Percentiles rank a stretch among this genome's conserved stretches.
phyloP scores from a whole-genome alignment of 202 grass and related monocot genomes.

The Panicum hallii region DNA sequence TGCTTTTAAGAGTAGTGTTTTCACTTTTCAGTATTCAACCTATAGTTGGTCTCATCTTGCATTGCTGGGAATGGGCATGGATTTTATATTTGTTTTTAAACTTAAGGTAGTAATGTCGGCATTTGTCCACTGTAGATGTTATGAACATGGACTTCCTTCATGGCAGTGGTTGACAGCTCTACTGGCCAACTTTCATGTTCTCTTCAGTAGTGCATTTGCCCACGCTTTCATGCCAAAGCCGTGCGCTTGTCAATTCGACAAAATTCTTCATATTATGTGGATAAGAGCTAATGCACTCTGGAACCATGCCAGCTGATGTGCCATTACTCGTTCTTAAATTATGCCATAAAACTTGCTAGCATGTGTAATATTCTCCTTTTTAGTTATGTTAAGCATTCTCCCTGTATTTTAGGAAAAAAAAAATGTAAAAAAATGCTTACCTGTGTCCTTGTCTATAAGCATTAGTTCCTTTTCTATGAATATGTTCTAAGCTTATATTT shows the following conservation, averaged over 20 bases:
- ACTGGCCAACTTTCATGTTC: slow-evolving; percentile 19
- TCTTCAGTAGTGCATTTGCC: not conserved
- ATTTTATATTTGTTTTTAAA: not conserved
- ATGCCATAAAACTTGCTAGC: not conserved
- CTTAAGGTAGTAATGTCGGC: not conserved
- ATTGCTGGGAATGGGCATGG: not conserved
- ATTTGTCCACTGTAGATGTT: not conserved
- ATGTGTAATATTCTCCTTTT: not conserved
- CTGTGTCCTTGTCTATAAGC: not conserved
- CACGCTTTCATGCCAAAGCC: not conserved
- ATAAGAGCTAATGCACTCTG: slow-evolving; percentile 16
- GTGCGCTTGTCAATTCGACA: not conserved
- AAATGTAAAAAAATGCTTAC: not conserved
- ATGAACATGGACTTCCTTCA: slow-evolving; percentile 21
- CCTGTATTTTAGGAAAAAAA: slow-evolving; percentile 11
- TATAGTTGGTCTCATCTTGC: slow-evolving; percentile 12
- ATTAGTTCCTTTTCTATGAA: not conserved
- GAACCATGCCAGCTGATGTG: slow-evolving; percentile 13
- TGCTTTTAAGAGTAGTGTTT: slow-evolving; percentile 5
- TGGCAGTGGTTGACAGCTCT: slow-evolving; percentile 5
- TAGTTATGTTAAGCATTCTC: not conserved
- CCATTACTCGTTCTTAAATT: slow-evolving; percentile 4
- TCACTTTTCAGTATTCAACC: slow-evolving; percentile 1
- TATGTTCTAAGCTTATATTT: slow-evolving; percentile 12
- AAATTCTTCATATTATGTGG: slow-evolving; percentile 23